Evolutionary conservation across 169 alveolate species (phyloP), one percentile per base, ranked within the genome.

Genomic region (Cryptosporidium sp.): DNA sequence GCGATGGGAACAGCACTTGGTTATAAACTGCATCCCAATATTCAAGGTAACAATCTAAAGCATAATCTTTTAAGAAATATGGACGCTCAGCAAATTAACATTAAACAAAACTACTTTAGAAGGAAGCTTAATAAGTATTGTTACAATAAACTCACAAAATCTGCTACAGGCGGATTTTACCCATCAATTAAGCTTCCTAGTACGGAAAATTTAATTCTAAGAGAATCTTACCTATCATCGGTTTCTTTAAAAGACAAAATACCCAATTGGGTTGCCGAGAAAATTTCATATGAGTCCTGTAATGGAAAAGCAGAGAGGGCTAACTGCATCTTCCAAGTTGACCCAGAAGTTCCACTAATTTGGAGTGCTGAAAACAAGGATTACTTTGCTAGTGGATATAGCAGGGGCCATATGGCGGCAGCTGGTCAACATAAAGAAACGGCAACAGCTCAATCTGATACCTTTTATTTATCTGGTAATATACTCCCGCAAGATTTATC

Each of bases 251-350:
- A 50, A 37, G 61, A 74, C 43, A 86, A 86, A 52, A 86, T 86
- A 31, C 92, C 92, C 16, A 86, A 86, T 45, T 86, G 92, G 92
- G 92, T 86, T 1, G 92, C 92, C 2, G 92, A 86, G 35, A 84
- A 55, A 37, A 86, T 86, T n/a, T 71, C 75, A 3, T 18, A 71
- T 23, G 45, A 86, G 18, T 33, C 89, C 1, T 74, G 74, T 37
- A 59, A 26, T 41, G 86, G 92, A 45, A 71, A 55, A 23, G 92
- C 86, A 37, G 70, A 86, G 2, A 50, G 92, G 43, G 31, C 43
- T 4, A 37, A 69, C 35, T 74, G 85, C 12, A 33, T 51, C 26
- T 86, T 86, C 37, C 85, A 58, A 14, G 43, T 50, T 26, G 92
- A 86, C 61, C 85, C 85, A 51, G 73, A 86, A n/a, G 86, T 86